Base-by-base conservation (phyloP, 345 rosid species). In the Populus pruinosa region DNA sequence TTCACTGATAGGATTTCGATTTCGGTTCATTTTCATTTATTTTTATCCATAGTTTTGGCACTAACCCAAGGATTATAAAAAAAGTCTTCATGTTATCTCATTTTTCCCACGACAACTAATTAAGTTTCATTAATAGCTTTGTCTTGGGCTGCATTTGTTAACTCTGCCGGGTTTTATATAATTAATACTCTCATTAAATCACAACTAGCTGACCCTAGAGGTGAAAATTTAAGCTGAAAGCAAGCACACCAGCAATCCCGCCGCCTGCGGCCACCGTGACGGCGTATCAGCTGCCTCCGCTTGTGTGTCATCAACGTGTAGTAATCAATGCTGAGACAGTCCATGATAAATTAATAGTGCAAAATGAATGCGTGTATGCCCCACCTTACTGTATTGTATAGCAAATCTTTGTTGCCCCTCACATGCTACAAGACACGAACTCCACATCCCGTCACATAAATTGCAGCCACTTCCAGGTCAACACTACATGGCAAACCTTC, bases 251-350 rank as follows among this genome's bases (percentile, higher is more conserved):
- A 27, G 75, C 78, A 39, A 65, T 5, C 31, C 83, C 79, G 68
- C 33, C 67, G 71, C 76, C 31, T 61, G 70, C 79, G 72, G 72
- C 80, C 79, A 71, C 31, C 79, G 80, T 61, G 72, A 59, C 77
- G 73, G 77, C 80, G 43, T 29, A 55, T 13, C 27, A 76, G 73
- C 21, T 29, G 80, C 76, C 77, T 27, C 50, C 68, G 53, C 21
- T 27, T 4, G 56, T 20, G 70, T 64, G 72, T 43, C 44, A 16
- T 59, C 18, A 76, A 80, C 50, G 76, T 80, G 75, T 27, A n/a
- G 76, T n/a, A 70, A 80, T 75, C 68, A 80, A 80, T 80, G 78
- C 5, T 9, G 55, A 76, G 61, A 41, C 62, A 50, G 33, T 18
- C 65, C 2, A 0, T 47, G 2, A 44, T 71, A 55, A 70, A 10